Conservation (phyloP, 2,329 filamentous ascomycete species). For the Pezicula carpinea region DNA sequence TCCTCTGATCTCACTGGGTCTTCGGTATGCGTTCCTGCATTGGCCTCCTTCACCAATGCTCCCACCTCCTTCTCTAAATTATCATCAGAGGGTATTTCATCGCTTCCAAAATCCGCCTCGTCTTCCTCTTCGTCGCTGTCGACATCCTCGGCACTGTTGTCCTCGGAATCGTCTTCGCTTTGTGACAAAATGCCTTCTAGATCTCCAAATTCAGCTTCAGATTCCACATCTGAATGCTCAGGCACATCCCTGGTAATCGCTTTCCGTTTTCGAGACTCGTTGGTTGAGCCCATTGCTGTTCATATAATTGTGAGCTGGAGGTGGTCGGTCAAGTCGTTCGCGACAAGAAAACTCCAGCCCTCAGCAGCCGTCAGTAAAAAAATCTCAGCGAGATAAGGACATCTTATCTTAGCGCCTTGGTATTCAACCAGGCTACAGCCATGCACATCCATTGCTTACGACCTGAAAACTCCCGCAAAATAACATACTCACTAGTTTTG, state of each 20-base stretch:
- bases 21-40: constrained; percentile 32
- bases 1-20: constrained; percentile 26
- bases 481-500: background rate
- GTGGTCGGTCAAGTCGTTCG: constrained; percentile 1
- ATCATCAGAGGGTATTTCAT: constrained; percentile 42
- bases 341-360: background rate
- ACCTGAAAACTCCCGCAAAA: too few species aligned
- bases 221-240: constrained; percentile 36
- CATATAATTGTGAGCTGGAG: constrained; percentile 5
- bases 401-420: constrained; percentile 19
- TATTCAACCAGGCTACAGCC: background rate
- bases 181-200: constrained; percentile 53
- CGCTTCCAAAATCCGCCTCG: constrained; percentile 44
- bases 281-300: constrained; percentile 23
- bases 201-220: constrained; percentile 55
- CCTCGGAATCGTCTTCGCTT: constrained; percentile 53
- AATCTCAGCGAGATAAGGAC: constrained; percentile 2
- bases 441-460: too few species aligned
- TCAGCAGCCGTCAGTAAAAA: background rate
- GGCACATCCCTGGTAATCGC: constrained; percentile 50
- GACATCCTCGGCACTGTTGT: constrained; percentile 42
- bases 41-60: constrained; percentile 34
- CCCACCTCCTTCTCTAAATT: constrained; percentile 31
- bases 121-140: constrained; percentile 41
- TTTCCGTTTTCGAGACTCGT: constrained; percentile 52